A percentile compares a stretch with the other conserved stretches of the same genome.
Conservation (phyloP, 768 basidiomycete species). For the Daedaleopsis nitida region DNA sequence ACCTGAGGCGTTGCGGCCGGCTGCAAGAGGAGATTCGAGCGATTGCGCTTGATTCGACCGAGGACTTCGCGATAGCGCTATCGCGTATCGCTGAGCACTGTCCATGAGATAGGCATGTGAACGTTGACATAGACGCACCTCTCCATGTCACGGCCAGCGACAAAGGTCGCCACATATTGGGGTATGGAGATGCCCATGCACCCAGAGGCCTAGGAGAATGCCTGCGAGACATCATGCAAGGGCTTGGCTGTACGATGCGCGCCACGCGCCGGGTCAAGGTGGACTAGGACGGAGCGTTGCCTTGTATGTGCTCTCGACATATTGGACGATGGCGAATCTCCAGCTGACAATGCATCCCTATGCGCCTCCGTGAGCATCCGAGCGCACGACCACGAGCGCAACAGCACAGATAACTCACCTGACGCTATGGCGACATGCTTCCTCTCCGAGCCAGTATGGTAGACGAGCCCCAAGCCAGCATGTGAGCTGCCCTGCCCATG, state of each 20-base stretch:
- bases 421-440: neutral
- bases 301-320: too few species aligned
- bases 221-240: too few species aligned
- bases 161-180: too few species aligned
- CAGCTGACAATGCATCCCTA: neutral
- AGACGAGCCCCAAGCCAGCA: neutral
- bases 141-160: too few species aligned
- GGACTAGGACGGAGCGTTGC: too few species aligned
- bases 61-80: neutral
- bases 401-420: conserved; percentile 8
- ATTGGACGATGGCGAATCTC: too few species aligned
- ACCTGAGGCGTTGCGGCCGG: neutral
- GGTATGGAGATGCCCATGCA: too few species aligned
- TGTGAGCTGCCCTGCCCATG: conserved; percentile 15
- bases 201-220: too few species aligned
- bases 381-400: neutral
- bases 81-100: neutral
- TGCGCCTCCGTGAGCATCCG: neutral
- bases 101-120: neutral
- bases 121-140: too few species aligned
- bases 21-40: neutral
- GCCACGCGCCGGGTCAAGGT: too few species aligned
- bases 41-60: neutral
- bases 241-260: too few species aligned
- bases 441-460: neutral